Evolutionary conservation across 257 asterid genomes (phyloP).

Genomic region (Solanum pennellii): DNA sequence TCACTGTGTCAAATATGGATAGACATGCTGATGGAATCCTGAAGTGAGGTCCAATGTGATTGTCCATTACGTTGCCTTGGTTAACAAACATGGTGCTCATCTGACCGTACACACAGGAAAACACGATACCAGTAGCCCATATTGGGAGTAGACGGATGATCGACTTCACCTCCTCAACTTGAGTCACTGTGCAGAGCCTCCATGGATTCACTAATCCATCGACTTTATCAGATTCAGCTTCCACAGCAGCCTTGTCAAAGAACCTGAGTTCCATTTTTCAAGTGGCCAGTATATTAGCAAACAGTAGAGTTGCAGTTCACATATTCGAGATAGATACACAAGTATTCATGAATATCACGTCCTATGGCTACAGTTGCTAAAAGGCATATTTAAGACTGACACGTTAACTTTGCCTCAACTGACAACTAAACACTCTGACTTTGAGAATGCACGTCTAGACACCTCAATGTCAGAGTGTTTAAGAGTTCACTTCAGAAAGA

Average conservation of each 20-base stretch:
- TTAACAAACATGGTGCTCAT: constrained; percentile 87
- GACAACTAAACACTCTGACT: neutral
- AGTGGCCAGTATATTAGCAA: neutral
- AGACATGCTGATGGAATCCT: constrained; percentile 78
- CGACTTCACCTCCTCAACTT: constrained; percentile 80
- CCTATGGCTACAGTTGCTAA: neutral
- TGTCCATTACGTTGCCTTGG: constrained; percentile 77
- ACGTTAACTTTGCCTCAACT: neutral
- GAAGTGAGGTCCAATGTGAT: constrained; percentile 53
- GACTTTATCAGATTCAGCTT: constrained; percentile 20
- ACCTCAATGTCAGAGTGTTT: neutral
- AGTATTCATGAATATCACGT: neutral
- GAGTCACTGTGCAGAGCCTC: constrained; percentile 74
- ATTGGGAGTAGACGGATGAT: constrained; percentile 54
- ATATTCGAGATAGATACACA: neutral
- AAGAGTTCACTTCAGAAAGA: neutral
- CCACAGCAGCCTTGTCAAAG: constrained; percentile 80
- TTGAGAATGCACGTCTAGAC: neutral
- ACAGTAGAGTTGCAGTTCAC: neutral
- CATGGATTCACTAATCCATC: constrained; percentile 32
- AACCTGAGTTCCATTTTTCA: constrained; percentile 27
- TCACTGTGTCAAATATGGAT: constrained; percentile 62
- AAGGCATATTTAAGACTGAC: neutral
- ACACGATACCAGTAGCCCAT: constrained; percentile 78
- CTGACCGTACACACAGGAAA: constrained; percentile 66